phyloP scores from a whole-genome alignment of 1,139 yeast species.

The Protomyces gravidus region DNA sequence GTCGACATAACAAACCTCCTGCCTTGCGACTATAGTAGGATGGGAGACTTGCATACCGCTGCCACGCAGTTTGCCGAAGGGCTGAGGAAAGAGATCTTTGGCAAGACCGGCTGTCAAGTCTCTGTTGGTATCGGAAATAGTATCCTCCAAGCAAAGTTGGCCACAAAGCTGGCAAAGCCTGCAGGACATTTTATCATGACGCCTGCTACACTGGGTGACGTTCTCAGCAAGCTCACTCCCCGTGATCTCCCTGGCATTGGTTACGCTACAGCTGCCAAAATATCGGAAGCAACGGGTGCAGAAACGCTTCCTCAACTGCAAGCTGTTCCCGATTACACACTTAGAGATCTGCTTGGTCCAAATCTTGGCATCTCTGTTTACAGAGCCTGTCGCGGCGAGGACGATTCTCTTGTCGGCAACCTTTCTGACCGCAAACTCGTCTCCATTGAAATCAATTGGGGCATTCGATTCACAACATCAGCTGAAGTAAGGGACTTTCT shows the following conservation, averaged over 20 bases:
- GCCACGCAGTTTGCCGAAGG: conserved; percentile 39
- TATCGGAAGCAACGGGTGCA: conserved; percentile 40
- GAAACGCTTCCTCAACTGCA: conserved; percentile 45
- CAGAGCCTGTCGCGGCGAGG: conserved; percentile 63
- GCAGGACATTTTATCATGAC: conserved; percentile 51
- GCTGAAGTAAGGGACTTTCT: conserved; percentile 63
- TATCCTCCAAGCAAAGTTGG: conserved; percentile 73
- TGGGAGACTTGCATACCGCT: not conserved
- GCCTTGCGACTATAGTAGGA: no score
- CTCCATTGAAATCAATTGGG: conserved; percentile 89
- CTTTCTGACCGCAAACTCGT: conserved; percentile 62
- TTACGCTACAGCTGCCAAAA: conserved; percentile 47
- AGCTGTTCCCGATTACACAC: conserved; percentile 40
- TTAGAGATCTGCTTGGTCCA: conserved; percentile 56
- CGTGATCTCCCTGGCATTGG: conserved; percentile 86
- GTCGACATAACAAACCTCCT: conserved; percentile 54
- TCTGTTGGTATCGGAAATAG: conserved; percentile 75
- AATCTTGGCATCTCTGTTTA: conserved; percentile 64
- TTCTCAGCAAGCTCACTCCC: conserved; percentile 49
- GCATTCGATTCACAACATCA: conserved; percentile 64
- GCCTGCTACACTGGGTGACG: conserved; percentile 40
- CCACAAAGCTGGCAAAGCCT: conserved; percentile 74
- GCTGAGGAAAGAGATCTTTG: conserved; percentile 49
- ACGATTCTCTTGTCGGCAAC: conserved; percentile 52
- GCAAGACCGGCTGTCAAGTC: conserved; percentile 58